Evolutionary conservation across 805 yeast species (phyloP), one percentile per base, ranked within the genome.

Genomic region (Ogataea naganishii): DNA sequence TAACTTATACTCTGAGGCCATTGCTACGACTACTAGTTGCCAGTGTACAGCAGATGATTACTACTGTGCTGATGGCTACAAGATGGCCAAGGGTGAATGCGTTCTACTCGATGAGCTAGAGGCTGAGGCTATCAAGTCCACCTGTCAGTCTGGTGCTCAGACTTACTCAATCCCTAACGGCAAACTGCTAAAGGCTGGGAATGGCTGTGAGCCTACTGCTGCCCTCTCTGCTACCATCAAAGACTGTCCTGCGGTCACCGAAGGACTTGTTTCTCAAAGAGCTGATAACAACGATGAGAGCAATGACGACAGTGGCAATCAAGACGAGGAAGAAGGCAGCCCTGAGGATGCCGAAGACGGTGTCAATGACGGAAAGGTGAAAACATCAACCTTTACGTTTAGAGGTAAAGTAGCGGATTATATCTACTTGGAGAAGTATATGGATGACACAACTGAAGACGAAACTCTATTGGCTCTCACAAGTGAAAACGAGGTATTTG

Each of bases 381-480:
- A 48, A 16, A 58, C 71, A 2, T 51, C 62, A 2, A 48, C 58
- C 14, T 67, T 60, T 38, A 62, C 56, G 4, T 69, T 83, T 42
- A 67, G 64, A 16, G 82, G 82, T 9, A 51, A 56, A 18, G 62
- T 83, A 31, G 44, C 43, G 11, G 70, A 73, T 34, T 81, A 80
- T 43, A 54, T 66, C 24, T 80, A 80, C 41, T 58, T 80, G 34
- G 80, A 78, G 30, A 72, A 69, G 37, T 58, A 66, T 26, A 52
- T 53, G 23, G 58, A 56, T 4, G 39, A 45, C 25, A 54, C 60
- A 9, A 39, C 59, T 26, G 58, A 56, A 17, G 81, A 75, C 38
- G 85, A 80, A 48, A 71, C 84, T 1, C 53, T 88, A 11, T 50
- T 88, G 11, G 60, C 80, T 3, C 59, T 71, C 34, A 80, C 88